Conservation (phyloP, 768 basidiomycete genomes). For the Tricholoma saponaceum region DNA sequence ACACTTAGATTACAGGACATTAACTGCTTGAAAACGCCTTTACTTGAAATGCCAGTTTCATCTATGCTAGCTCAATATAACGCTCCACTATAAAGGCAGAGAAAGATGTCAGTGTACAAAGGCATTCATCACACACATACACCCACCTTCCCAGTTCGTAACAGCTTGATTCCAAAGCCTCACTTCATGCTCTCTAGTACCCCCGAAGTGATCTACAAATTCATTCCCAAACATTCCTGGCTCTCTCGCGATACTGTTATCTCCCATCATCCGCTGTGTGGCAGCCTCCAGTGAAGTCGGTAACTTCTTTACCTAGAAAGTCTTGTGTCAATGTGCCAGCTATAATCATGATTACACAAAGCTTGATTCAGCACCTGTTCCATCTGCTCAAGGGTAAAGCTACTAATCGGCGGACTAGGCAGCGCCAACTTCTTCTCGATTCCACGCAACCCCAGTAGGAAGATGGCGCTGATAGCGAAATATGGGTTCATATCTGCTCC, state of each 20-base stretch:
- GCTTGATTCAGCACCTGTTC: constrained; percentile 33
- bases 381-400: constrained; percentile 52
- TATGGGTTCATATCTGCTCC: constrained; percentile 98
- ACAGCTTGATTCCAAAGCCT: constrained; percentile 84
- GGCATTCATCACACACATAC: not conserved
- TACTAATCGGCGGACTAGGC: constrained; percentile 65
- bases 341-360: not conserved
- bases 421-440: constrained; percentile 74
- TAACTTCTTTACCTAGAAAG: constrained; percentile 60
- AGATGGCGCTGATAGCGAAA: constrained; percentile 83
- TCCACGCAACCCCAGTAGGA: constrained; percentile 82
- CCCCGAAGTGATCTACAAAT: constrained; percentile 93
- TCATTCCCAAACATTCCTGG: constrained; percentile 69
- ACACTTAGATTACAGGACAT: not conserved
- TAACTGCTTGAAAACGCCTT: not conserved
- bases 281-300: constrained; percentile 79
- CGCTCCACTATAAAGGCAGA: constrained; percentile 58
- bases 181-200: constrained; percentile 92
- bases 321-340: constrained; percentile 15
- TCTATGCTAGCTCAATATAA: constrained; percentile 76
- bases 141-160: constrained; percentile 89
- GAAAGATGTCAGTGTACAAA: constrained; percentile 5
- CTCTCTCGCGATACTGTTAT: constrained; percentile 79
- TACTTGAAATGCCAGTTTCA: not conserved
- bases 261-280: constrained; percentile 73